These are phyloP conservation scores for Globisporangium radiosum DNA, from an alignment of 352 stramenopile species.

Conservation along the genomic window DNA sequence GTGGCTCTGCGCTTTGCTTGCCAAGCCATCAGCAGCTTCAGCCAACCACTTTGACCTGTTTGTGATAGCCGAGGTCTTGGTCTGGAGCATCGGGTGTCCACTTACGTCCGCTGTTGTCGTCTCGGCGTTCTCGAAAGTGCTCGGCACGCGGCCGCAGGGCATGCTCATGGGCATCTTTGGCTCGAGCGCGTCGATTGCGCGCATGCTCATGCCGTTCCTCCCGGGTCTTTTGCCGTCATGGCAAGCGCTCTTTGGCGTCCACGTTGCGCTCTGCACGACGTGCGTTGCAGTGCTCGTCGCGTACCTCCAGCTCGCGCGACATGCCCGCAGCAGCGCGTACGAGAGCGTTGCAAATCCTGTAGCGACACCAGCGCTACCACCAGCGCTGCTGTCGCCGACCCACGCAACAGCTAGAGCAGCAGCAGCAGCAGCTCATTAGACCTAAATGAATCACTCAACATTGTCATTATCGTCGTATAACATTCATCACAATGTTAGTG, in stretches of 20 bases:
- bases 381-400: background rate
- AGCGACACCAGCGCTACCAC: constrained; percentile 1
- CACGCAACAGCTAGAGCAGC: background rate
- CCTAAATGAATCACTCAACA: background rate
- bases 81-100: constrained; percentile 61
- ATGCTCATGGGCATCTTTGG: constrained; percentile 58
- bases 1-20: constrained; percentile 16
- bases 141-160: constrained; percentile 43
- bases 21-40: constrained; percentile 1
- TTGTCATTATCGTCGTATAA: background rate
- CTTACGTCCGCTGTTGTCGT: constrained; percentile 48
- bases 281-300: constrained; percentile 31
- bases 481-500: background rate
- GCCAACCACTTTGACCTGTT: constrained; percentile 26
- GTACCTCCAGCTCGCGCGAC: constrained; percentile 9
- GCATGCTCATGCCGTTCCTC: constrained; percentile 53
- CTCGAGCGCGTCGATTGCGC: constrained; percentile 41
- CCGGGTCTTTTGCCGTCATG: constrained; percentile 38
- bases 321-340: background rate
- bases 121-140: constrained; percentile 49
- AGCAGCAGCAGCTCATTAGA: background rate
- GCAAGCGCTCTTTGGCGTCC: constrained; percentile 36
- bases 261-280: constrained; percentile 31
- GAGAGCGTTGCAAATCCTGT: constrained; percentile 15
- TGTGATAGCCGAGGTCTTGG: constrained; percentile 35